These are phyloP conservation scores for Polyporus tsugae DNA, from an alignment of 1,284 basidiomycete genomes.

Conservation along the genomic window DNA sequence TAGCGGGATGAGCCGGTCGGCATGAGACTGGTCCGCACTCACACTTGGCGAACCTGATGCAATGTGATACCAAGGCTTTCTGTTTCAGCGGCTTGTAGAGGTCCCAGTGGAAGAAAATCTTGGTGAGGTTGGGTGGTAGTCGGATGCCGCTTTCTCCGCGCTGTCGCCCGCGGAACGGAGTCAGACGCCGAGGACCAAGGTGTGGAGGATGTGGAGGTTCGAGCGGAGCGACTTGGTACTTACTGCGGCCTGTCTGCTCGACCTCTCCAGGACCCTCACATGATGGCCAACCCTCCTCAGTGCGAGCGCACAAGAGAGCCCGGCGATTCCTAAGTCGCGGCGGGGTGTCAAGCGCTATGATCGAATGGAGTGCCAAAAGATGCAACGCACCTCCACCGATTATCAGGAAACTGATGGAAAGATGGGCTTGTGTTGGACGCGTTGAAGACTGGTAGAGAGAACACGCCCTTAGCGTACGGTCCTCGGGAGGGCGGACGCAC, in stretches of 20 bases:
- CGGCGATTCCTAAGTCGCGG: slow-evolving; percentile 45
- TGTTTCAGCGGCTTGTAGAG: slow-evolving; percentile 47
- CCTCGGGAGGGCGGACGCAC: background rate
- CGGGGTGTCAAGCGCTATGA: background rate
- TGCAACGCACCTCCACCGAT: slow-evolving; percentile 52
- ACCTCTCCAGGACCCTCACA: slow-evolving; percentile 61
- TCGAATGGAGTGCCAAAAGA: background rate
- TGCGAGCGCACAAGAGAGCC: slow-evolving; percentile 62
- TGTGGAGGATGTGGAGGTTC: background rate
- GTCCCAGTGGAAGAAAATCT: slow-evolving; percentile 66
- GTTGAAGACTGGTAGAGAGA: slow-evolving; percentile 8
- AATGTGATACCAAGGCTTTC: slow-evolving; percentile 49
- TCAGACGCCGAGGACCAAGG: background rate
- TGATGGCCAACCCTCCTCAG: slow-evolving; percentile 62
- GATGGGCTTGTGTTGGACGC: slow-evolving; percentile 34
- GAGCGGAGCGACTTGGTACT: slow-evolving; percentile 29
- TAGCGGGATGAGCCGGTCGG: background rate
- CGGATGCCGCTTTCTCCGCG: slow-evolving; percentile 51
- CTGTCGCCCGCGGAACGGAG: slow-evolving; percentile 3
- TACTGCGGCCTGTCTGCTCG: slow-evolving; percentile 46
- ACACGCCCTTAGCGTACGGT: background rate
- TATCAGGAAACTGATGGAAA: slow-evolving; percentile 53
- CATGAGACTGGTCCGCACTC: slow-evolving; percentile 13
- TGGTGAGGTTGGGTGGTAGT: slow-evolving; percentile 63
- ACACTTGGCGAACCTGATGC: slow-evolving; percentile 51